Conservation (phyloP, 2,329 filamentous ascomycete species). For the Hypoxylon sp. region DNA sequence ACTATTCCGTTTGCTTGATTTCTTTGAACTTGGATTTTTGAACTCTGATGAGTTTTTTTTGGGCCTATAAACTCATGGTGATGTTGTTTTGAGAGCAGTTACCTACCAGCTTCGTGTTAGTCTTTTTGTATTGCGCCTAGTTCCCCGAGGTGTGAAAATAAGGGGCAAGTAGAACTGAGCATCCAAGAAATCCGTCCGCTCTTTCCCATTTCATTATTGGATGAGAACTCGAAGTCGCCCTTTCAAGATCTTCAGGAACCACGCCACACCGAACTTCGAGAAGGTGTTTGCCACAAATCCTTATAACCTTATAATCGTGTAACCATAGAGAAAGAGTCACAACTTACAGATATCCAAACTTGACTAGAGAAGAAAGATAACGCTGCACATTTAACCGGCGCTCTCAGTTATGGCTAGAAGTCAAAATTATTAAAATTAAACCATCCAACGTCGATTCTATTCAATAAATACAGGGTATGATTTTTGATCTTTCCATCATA, state of each 20-base stretch:
- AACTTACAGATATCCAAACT: slow-evolving; percentile 25
- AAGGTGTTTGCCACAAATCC: neutral
- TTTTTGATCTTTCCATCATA: slow-evolving; percentile 37
- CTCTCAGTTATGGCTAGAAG: neutral
- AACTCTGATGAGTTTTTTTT: slow-evolving; percentile 9
- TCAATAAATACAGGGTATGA: slow-evolving; percentile 15
- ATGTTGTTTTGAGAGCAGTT: neutral
- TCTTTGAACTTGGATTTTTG: slow-evolving; percentile 1
- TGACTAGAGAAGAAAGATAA: neutral
- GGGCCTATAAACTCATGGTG: slow-evolving; percentile 26
- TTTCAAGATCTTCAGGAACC: neutral
- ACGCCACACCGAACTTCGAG: neutral
- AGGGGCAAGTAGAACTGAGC: slow-evolving; percentile 17
- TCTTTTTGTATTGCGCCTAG: neutral
- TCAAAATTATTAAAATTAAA: slow-evolving; percentile 4
- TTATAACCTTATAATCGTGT: neutral
- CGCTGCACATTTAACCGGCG: slow-evolving; percentile 2
- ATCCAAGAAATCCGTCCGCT: neutral
- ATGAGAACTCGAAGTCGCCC: neutral
- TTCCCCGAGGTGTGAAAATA: neutral
- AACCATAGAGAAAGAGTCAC: slow-evolving; percentile 1
- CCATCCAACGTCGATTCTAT: slow-evolving; percentile 7
- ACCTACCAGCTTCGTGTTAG: slow-evolving; percentile 25
- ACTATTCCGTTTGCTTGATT: neutral
- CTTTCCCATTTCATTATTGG: slow-evolving; percentile 12